phyloP scores from a whole-genome alignment of 768 basidiomycete species.

The Paxillus ammoniavirescens region DNA sequence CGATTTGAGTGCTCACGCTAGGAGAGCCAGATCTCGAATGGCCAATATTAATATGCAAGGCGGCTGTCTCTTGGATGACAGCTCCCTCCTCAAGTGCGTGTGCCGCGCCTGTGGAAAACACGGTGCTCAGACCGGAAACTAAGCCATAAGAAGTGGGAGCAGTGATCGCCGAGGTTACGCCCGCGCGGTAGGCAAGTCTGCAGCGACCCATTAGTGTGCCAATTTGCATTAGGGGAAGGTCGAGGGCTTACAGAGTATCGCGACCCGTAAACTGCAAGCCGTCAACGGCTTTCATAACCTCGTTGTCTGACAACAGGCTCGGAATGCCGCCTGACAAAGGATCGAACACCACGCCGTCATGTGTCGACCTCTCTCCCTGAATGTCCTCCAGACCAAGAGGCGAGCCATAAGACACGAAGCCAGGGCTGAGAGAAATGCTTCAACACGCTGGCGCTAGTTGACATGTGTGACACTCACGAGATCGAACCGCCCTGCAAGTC shows the following conservation, averaged over 20 bases:
- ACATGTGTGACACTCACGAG: constrained; percentile 33
- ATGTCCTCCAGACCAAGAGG: constrained; percentile 59
- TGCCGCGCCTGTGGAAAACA: constrained; percentile 54
- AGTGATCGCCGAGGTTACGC: constrained; percentile 61
- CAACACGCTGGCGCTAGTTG: neutral
- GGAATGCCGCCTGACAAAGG: constrained; percentile 36
- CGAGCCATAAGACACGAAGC: constrained; percentile 41
- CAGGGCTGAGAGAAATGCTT: constrained; percentile 36
- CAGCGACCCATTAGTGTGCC: constrained; percentile 3
- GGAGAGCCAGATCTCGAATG: constrained; percentile 38
- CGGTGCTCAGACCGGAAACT: constrained; percentile 55
- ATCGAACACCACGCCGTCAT: constrained; percentile 56
- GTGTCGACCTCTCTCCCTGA: constrained; percentile 48
- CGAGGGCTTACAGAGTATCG: constrained; percentile 45
- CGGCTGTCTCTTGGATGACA: constrained; percentile 57
- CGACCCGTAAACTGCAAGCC: constrained; percentile 69
- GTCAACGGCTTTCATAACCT: constrained; percentile 64
- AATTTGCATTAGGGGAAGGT: constrained; percentile 1
- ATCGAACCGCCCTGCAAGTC: constrained; percentile 68
- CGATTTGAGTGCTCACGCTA: constrained; percentile 82
- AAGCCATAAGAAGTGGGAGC: constrained; percentile 52
- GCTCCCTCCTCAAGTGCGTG: constrained; percentile 58
- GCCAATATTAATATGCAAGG: constrained; percentile 59
- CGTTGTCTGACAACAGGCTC: constrained; percentile 31
- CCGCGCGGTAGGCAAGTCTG: constrained; percentile 66